These are phyloP conservation scores for Candida piceae DNA, from an alignment of 805 yeast genomes.

Conservation along the genomic window DNA sequence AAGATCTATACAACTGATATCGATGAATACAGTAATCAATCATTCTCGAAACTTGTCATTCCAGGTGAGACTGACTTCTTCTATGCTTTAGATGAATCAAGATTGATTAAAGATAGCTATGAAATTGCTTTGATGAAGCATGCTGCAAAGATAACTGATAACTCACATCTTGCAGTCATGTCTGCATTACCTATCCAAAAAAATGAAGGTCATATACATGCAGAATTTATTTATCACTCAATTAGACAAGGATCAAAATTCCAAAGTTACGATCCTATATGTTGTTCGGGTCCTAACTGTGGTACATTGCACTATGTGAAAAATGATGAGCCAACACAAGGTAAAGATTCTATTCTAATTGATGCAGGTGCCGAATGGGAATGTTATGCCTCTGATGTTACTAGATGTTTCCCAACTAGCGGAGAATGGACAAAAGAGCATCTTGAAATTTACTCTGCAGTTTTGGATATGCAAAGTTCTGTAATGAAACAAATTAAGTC, in stretches of 20 bases:
- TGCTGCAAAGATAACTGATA: conserved; percentile 83
- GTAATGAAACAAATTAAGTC: conserved; percentile 74
- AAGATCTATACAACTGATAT: conserved; percentile 50
- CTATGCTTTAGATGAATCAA: conserved; percentile 80
- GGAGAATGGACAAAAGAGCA: conserved; percentile 92
- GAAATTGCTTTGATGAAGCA: conserved; percentile 73
- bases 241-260: conserved; percentile 88
- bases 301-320: conserved; percentile 87
- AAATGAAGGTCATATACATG: conserved; percentile 89
- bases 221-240: conserved; percentile 91
- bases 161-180: conserved; percentile 89
- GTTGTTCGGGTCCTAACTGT: conserved; percentile 90
- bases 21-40: conserved; percentile 37
- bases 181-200: conserved; percentile 82
- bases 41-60: conserved; percentile 33
- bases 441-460: conserved; percentile 72
- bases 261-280: conserved; percentile 90
- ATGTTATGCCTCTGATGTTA: conserved; percentile 88
- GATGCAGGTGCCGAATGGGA: conserved; percentile 99
- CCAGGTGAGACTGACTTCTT: conserved; percentile 46
- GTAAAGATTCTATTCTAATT: conserved; percentile 65
- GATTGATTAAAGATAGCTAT: conserved; percentile 77
- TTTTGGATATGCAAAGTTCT: conserved; percentile 72
- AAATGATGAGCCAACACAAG: conserved; percentile 61
- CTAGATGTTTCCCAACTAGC: conserved; percentile 87